These are phyloP conservation scores for Diaporthe sp. DNA, from an alignment of 2,329 filamentous ascomycete species.

Conservation along the genomic window DNA sequence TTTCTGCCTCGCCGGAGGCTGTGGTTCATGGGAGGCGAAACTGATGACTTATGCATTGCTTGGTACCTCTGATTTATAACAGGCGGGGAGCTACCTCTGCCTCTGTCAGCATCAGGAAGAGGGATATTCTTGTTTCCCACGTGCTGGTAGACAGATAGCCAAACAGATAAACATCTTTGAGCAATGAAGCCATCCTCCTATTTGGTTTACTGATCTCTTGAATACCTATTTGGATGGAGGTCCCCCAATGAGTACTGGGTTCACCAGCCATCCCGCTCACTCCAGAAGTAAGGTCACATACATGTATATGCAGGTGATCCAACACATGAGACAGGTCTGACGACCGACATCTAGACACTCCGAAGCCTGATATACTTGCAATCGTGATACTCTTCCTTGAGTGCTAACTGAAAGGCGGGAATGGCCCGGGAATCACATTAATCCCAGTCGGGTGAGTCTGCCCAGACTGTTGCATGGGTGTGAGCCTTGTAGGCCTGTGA, in stretches of 20 bases:
- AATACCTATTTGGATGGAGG: background rate
- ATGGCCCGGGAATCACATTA: background rate
- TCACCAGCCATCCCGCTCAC: background rate
- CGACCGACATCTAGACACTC: background rate
- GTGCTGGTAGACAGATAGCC: background rate
- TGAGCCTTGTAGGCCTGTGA: background rate
- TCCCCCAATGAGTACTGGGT: background rate
- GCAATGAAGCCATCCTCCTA: background rate
- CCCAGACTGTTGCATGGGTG: background rate
- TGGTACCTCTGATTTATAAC: slow-evolving; percentile 31
- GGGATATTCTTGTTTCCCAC: background rate
- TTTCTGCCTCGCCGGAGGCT: slow-evolving; percentile 2
- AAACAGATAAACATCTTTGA: background rate
- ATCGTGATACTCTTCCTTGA: background rate
- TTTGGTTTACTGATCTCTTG: background rate
- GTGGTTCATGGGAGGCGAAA: background rate
- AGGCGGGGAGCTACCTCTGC: background rate
- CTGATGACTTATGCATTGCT: slow-evolving; percentile 15
- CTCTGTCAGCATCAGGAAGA: background rate
- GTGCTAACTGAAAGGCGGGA: background rate
- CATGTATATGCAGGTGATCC: background rate
- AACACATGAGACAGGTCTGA: background rate
- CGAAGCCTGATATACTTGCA: background rate
- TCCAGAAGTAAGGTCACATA: background rate
- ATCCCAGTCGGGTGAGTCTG: background rate